Evolutionary conservation across 2,329 filamentous ascomycete genomes (phyloP).

Genomic region (Zymoseptoria crescenta): DNA sequence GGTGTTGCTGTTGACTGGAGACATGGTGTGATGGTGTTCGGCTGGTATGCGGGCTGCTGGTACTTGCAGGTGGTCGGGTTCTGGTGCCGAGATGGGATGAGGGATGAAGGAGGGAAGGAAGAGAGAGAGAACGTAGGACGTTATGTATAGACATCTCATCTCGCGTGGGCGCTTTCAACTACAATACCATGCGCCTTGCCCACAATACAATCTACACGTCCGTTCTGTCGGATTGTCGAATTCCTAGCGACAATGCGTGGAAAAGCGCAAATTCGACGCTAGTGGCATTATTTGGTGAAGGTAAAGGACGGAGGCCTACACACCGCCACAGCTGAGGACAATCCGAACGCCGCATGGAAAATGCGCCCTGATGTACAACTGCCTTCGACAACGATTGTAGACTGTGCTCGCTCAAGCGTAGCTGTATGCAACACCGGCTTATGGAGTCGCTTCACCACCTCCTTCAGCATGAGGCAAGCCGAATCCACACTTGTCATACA

Average conservation of each 20-base stretch:
- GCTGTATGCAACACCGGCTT: too few species aligned
- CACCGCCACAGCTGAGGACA: background rate
- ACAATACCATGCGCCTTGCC: background rate
- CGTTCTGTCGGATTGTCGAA: background rate
- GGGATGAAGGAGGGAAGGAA: background rate
- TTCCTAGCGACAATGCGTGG: background rate
- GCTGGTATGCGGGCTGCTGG: background rate
- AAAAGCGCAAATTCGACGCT: background rate
- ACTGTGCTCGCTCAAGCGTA: too few species aligned
- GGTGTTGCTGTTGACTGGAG: background rate
- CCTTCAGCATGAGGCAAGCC: too few species aligned
- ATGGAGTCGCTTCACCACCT: too few species aligned
- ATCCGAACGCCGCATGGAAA: background rate
- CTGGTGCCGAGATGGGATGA: background rate
- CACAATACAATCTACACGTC: background rate
- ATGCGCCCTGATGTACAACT: background rate
- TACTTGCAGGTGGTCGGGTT: background rate
- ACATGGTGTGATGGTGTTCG: background rate
- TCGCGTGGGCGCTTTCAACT: background rate
- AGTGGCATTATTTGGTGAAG: background rate
- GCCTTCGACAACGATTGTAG: too few species aligned
- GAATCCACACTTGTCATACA: too few species aligned
- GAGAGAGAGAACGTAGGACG: background rate
- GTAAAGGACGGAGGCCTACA: background rate
- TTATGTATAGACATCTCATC: background rate